Conservation (phyloP, 2,329 filamentous ascomycete species). For the Paraphoma sp. region DNA sequence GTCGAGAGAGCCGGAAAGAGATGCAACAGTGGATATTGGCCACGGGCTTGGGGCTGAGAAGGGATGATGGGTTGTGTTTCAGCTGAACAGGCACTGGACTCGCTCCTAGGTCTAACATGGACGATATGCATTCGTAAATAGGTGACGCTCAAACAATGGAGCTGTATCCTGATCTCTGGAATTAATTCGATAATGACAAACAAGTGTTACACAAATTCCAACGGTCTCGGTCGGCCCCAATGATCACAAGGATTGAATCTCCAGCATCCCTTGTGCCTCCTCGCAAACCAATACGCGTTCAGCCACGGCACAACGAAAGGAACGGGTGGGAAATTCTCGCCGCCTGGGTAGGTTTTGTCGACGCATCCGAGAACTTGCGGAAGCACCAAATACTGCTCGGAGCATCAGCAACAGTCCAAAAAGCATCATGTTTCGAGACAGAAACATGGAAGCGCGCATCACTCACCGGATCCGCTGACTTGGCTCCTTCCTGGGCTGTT, state of each 20-base stretch:
- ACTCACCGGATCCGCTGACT: conserved; percentile 23
- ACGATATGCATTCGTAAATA: too few relatives aligned
- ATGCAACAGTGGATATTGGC: too few relatives aligned
- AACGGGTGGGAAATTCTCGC: conserved; percentile 42
- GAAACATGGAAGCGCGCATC: not conserved
- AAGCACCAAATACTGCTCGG: conserved; percentile 33
- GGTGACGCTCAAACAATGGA: too few relatives aligned
- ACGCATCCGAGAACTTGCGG: conserved; percentile 46
- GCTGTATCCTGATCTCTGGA: too few relatives aligned
- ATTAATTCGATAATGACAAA: too few relatives aligned
- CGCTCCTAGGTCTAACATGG: too few relatives aligned
- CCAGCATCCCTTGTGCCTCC: conserved; percentile 42
- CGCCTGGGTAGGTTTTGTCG: conserved; percentile 43
- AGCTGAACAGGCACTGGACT: too few relatives aligned
- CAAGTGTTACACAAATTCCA: not conserved
- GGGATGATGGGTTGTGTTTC: too few relatives aligned
- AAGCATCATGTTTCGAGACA: not conserved
- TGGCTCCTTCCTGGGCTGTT: not conserved
- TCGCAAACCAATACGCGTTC: conserved; percentile 41
- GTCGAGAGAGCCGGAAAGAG: too few relatives aligned
- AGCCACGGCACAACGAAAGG: conserved; percentile 46
- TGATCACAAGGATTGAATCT: conserved; percentile 41
- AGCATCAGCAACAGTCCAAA: conserved; percentile 4
- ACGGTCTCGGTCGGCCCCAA: not conserved
- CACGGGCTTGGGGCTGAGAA: too few relatives aligned